Evolutionary conservation across 2,329 filamentous ascomycete species (phyloP), one percentile per base, ranked within the genome.

Genomic region (Ceratocystiopsis brevicomis): DNA sequence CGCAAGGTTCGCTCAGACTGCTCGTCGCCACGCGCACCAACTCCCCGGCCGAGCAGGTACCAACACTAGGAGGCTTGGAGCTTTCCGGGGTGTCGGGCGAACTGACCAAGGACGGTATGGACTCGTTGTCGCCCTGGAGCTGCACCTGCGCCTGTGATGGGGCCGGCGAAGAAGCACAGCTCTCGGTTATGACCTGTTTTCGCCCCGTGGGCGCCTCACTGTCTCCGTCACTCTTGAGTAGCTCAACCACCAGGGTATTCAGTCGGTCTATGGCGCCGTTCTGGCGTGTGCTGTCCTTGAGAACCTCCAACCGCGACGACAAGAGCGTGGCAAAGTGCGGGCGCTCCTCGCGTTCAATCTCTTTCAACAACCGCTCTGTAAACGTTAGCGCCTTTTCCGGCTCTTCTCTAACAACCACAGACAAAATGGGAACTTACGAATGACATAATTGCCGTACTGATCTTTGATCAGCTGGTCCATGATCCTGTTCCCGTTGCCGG

Each of bases 391-490:
- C 25, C 10, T 8, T 9, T 2, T 30, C 8, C 6, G 25, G 25
- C 25, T 2, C 10, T 9, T 10, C 25, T 30, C 8, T 30, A 9
- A 9, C 25, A 9, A 9, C 25, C 6, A 30, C 25, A 30, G 6
- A 30, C 2, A 11, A 2, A 11, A 2, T 9, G 25, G 8, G 8
- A 30, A 76, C 85, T 76, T 74, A 93, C 86, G 88, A 48, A 96
- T 81, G 6, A 96, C 88, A 57, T 96, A 98, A 59, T 98, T 98
- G 47, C 84, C 90, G 57, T 79, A 96, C 50, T 84, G 81, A 56
- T 98, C 88, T 50, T 79, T 82, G 69, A 95, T 86, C 61, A 95
- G 69, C 18, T 71, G 67, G 48, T 80, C 69, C 35, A 96, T 63
- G n/a, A 77, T 73, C 44, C 68, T 78, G 44, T 76, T 74, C 13